phyloP scores from a whole-genome alignment of 2,329 filamentous ascomycete genomes.

The Truncatella angustata region DNA sequence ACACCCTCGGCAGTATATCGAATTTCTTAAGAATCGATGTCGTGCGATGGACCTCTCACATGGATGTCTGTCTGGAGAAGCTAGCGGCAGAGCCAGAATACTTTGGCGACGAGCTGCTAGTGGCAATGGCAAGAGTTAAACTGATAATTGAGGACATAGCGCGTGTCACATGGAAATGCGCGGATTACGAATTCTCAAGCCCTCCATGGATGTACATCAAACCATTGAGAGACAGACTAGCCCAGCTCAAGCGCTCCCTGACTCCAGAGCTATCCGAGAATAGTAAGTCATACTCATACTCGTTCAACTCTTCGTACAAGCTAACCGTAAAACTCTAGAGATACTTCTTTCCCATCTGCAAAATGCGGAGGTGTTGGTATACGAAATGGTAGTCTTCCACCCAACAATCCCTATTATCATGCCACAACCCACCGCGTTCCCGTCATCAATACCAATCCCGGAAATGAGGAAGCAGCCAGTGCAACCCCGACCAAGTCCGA shows the following conservation, averaged over 20 bases:
- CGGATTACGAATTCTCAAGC: conserved; percentile 15
- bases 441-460: neutral
- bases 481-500: too few relatives aligned
- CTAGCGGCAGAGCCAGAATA: conserved; percentile 45
- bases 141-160: conserved; percentile 22
- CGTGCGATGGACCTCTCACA: conserved; percentile 55
- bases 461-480: neutral
- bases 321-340: conserved; percentile 21
- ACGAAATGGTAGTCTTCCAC: conserved; percentile 30
- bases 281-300: conserved; percentile 23
- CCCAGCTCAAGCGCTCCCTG: conserved; percentile 20
- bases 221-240: conserved; percentile 24
- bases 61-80: conserved; percentile 54
- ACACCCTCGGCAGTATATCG: conserved; percentile 18
- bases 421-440: neutral
- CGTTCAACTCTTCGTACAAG: neutral
- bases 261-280: conserved; percentile 23
- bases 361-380: conserved; percentile 34
- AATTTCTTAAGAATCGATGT: conserved; percentile 21
- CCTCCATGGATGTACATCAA: conserved; percentile 28
- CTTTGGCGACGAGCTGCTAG: conserved; percentile 48
- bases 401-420: conserved; percentile 13
- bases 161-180: conserved; percentile 18
- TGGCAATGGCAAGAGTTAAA: conserved; percentile 23
- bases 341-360: conserved; percentile 33